Base-by-base conservation (phyloP, 192 early-diverging fungal genomes). In the Backusella macrospora region DNA sequence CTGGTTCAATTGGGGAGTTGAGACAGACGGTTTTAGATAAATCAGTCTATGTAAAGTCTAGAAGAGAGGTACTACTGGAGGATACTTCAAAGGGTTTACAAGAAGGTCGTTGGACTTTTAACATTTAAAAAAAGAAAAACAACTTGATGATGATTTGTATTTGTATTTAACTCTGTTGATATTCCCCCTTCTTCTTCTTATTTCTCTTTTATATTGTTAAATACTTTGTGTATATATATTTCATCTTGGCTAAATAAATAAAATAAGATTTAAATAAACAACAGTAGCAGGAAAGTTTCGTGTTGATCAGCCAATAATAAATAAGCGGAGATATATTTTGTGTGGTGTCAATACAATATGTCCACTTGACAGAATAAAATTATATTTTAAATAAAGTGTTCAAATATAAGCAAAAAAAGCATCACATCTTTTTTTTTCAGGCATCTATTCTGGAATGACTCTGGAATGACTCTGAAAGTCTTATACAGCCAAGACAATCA, bases 21-120 rank as follows among this genome's bases (percentile, higher is more conserved):
- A 89, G 92, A 76, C 91, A 96, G 80, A 83, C 89, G 73, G 93
- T 99, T 15, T 85, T 99, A 59, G 94, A 98, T 82, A 98, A 98
- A 86, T 93, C 89, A 62, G 93, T 92, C 5, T 99, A 99, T 74
- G 96, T 98, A n/a, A 87, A 85, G 66, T 77, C 84, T 42, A 87
- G 98, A 72, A 85, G 96, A 71, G 94, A 99, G 71, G 90, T 98
- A 62, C 78, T 99, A 39, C 81, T 99, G 16, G 88, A 87, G 52
- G 98, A 99, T 77, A 99, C 96, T 13, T 89, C 92, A n/a, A 84
- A 88, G 67, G 97, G 98, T 4, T 83, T 98, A 49, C 76, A 82
- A 46, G 96, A 97, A 62, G 90, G 86, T 62, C 84, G 93, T 52
- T 97, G 96, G 96, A 78, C 85, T 71, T 96, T 90, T 23, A 59